A percentile compares a stretch with the other conserved stretches of the same genome.
Evolutionary conservation across 1,284 basidiomycete species (phyloP).

Genomic region (Puccinia novopanici): DNA sequence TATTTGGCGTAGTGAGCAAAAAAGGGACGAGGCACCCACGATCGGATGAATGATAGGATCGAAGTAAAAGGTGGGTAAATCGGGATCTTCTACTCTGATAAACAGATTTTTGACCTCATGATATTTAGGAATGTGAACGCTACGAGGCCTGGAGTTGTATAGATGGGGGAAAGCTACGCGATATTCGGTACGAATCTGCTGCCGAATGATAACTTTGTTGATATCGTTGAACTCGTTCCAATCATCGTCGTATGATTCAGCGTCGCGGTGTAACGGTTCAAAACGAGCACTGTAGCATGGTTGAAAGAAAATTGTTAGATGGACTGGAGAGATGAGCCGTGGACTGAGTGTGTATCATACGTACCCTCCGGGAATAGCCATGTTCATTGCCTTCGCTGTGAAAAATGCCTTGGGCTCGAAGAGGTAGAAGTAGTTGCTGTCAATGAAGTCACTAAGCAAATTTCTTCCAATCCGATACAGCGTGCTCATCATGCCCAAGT

Average conservation of each 20-base stretch:
- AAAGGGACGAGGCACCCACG: constrained; percentile 55
- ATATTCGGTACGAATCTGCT: constrained; percentile 98
- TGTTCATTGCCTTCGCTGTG: constrained; percentile 75
- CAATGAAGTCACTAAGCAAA: constrained; percentile 79
- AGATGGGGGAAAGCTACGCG: constrained; percentile 99
- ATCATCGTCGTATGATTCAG: constrained; percentile 96
- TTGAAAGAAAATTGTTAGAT: constrained; percentile 62
- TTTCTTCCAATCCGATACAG: constrained; percentile 93
- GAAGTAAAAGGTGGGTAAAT: constrained; percentile 99
- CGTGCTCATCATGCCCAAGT: constrained; percentile 92
- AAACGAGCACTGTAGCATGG: constrained; percentile 41
- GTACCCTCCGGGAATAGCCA: constrained; percentile 97
- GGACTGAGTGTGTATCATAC: constrained; percentile 64
- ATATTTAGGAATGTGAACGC: constrained; percentile 83
- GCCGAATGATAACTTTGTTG: constrained; percentile 98
- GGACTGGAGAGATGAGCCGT: background rate
- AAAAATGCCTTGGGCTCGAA: constrained; percentile 99
- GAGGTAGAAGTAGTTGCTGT: constrained; percentile 75
- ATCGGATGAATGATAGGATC: constrained; percentile 87
- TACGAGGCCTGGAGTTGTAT: constrained; percentile 96
- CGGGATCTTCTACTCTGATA: constrained; percentile 97
- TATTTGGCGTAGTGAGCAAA: constrained; percentile 53
- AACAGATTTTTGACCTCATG: constrained; percentile 96
- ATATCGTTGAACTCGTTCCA: constrained; percentile 99
- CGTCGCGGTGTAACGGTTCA: constrained; percentile 69